Base-by-base conservation (phyloP, 2,329 filamentous ascomycete genomes). In the Bipolaris victoriae region DNA sequence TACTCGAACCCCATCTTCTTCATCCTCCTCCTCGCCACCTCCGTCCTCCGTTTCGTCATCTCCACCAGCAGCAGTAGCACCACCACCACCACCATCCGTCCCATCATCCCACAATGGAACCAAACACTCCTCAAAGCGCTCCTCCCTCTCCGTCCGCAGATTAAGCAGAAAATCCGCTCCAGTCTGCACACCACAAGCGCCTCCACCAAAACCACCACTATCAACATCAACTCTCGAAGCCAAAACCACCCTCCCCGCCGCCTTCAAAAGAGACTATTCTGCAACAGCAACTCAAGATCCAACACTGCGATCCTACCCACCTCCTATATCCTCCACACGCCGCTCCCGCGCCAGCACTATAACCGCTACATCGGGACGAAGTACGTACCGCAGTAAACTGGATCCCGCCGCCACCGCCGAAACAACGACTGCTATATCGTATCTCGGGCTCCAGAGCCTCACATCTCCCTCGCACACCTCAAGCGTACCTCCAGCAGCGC, bases 401-500 rank as follows among this genome's bases (percentile, higher is more conserved):
- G 22, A 15, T 43, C 22, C 40, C 18, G 16, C 37, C 9, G 7
- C 10, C 9, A n/a, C 16, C 16, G 5, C 6, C 22, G 9, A 41
- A 3, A 22, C 22, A 1, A 31, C 29, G 2, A 31, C 7, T 31
- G 4, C 29, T 5, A 10, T 10, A 11, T 10, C 29, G 10, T 31
- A 31, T 31, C 4, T 31, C 29, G 29, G 7, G 29, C 29, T 31
- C 29, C 10, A 10, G 10, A 7, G 10, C 29, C 10, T 31, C 10
- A 31, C 29, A 5, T 31, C 29, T 31, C 10, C 29, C 1, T 31
- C 29, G 10, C 9, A 4, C 11, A 31, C 29, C 10, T 31, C 29
- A 11, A 10, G 29, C 10, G 29, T 29, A 66, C 66, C 9, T 69
- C 61, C 50, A 6, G 49, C 2, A 61, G 61, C 7, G 51, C 57